Percentiles rank a stretch among this genome's conserved stretches.
Evolutionary conservation across 2,329 filamentous ascomycete genomes (phyloP).

Genomic region (Exophiala viscosa): DNA sequence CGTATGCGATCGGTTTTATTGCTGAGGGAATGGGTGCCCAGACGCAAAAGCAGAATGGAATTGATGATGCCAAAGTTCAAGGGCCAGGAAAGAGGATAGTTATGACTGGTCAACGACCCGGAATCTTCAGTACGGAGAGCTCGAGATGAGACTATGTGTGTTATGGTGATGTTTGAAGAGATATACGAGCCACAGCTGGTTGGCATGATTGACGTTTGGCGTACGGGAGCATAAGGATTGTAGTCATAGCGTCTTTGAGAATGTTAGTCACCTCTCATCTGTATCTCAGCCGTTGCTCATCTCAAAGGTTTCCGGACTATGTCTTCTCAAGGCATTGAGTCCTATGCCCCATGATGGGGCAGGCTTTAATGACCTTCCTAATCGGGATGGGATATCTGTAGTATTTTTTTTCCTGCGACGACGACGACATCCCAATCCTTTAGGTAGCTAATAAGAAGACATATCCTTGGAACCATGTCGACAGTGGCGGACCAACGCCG

Average conservation of each 20-base stretch:
- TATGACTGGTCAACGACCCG: slow-evolving; percentile 23
- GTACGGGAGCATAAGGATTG: no score
- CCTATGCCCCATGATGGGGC: neutral
- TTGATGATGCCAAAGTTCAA: slow-evolving; percentile 8
- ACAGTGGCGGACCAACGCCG: neutral
- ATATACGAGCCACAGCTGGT: neutral
- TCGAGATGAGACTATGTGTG: slow-evolving; percentile 13
- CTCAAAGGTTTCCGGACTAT: no score
- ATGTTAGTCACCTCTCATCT: no score
- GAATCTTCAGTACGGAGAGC: slow-evolving; percentile 29
- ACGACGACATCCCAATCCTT: neutral
- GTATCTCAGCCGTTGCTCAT: no score
- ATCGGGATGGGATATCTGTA: neutral
- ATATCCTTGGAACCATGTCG: neutral
- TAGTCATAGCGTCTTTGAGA: no score
- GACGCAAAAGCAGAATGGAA: slow-evolving; percentile 20
- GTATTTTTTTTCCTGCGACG: neutral
- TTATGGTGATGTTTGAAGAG: neutral
- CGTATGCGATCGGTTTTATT: slow-evolving; percentile 26
- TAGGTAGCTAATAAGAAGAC: neutral
- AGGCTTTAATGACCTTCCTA: neutral
- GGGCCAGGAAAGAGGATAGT: slow-evolving; percentile 28
- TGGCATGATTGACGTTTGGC: no score
- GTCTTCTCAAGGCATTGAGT: no score
- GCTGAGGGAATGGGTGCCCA: slow-evolving; percentile 25